Evolutionary conservation across 2,329 filamentous ascomycete genomes (phyloP).

Genomic region (Metarhizium brunneum): DNA sequence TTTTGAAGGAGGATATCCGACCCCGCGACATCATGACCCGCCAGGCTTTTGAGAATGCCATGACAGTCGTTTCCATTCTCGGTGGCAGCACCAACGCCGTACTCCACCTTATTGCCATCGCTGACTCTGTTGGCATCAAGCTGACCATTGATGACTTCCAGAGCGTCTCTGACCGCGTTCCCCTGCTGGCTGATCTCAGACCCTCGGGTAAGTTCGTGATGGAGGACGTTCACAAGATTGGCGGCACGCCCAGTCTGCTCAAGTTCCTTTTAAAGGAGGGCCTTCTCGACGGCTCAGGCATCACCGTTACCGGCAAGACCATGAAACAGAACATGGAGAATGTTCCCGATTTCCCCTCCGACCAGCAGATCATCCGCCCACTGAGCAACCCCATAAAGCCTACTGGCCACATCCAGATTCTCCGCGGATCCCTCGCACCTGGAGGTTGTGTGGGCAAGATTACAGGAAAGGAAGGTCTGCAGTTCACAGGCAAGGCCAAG

Average conservation of each 20-base stretch:
- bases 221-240: slow-evolving; percentile 75
- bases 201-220: slow-evolving; percentile 84
- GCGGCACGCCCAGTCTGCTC: slow-evolving; percentile 77
- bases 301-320: slow-evolving; percentile 84
- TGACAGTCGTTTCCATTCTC: slow-evolving; percentile 73
- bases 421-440: slow-evolving; percentile 76
- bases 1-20: slow-evolving; percentile 67
- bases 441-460: slow-evolving; percentile 88
- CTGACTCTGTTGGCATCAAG: slow-evolving; percentile 71
- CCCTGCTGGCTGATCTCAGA: slow-evolving; percentile 75
- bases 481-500: slow-evolving; percentile 69
- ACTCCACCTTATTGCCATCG: slow-evolving; percentile 75
- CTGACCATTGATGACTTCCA: slow-evolving; percentile 84
- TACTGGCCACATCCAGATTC: slow-evolving; percentile 82
- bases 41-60: slow-evolving; percentile 75
- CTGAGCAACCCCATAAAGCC: slow-evolving; percentile 77
- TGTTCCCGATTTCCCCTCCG: slow-evolving; percentile 64
- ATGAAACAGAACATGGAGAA: slow-evolving; percentile 74
- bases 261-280: slow-evolving; percentile 80
- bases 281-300: slow-evolving; percentile 68
- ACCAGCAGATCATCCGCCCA: slow-evolving; percentile 74
- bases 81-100: slow-evolving; percentile 82
- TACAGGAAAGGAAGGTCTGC: slow-evolving; percentile 84
- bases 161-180: slow-evolving; percentile 66
- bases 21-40: slow-evolving; percentile 73